Evolutionary conservation across 805 yeast genomes (phyloP), one percentile per base, ranked within the genome.

Genomic region (Zygosaccharomyces kombuchaensis): DNA sequence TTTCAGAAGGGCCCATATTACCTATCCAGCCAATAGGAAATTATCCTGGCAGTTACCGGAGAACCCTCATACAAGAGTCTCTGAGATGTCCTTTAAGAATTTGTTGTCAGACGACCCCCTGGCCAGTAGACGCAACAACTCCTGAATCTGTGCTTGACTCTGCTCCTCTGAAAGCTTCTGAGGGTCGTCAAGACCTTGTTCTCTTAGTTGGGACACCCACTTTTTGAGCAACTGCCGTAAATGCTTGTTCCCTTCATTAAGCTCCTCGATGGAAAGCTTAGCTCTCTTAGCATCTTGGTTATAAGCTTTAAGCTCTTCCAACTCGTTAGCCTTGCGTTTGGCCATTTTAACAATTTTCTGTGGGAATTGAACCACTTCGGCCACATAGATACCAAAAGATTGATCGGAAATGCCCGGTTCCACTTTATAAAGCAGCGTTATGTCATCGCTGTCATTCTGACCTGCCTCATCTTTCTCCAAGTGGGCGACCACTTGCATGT

Each of bases 311-410:
- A 75, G 72, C 46, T 80, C 86, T 63, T 87, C 96, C 43, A 93
- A 72, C 59, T 93, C 98, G 4, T 76, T 71, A 0, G 97, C 95
- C 64, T 91, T 91, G 50, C 98, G 78, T 61, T 91, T 93, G 7
- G 99, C 96, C 98, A 93, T 93, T 46, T 79, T 76, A 39, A 93
- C 81, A 40, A 93, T 93, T 65, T 93, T 93, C 19, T 72, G 70
- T 2, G 98, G 99, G 66, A 93, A 93, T 55, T 87, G 84, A 14
- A 91, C 98, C 25, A 91, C 81, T 66, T 93, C 97, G 0, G 98
- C 98, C 37, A 93, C 99, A 63, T 93, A 96, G 39, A 93, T 90
- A 67, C 99, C 99, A 69, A 93, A 93, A 0, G 97, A 89, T 65
- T 90, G 93, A 65, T 88, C 96, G 2, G 95, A 83, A 41, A 90